Evolutionary conservation across 306 rosid species (phyloP).

Genomic region (Citrullus colocynthis): DNA sequence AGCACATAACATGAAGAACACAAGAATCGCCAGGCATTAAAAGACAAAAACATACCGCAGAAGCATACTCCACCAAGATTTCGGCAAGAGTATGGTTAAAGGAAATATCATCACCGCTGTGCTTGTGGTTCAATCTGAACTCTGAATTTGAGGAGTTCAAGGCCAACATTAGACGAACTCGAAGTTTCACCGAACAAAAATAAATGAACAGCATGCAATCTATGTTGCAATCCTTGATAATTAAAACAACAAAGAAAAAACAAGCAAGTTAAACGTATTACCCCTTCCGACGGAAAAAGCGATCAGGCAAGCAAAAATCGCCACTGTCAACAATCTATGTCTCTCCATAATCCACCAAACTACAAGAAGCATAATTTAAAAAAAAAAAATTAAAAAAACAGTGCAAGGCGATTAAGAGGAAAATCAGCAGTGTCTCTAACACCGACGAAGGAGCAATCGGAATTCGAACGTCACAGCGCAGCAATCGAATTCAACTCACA

Average conservation of each 20-base stretch:
- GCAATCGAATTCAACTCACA: background rate
- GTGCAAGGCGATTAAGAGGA: background rate
- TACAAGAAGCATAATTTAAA: background rate
- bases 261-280: background rate
- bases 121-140: background rate
- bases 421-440: background rate
- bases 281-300: constrained; percentile 12
- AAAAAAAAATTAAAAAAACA: background rate
- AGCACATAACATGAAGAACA: background rate
- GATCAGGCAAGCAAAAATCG: constrained; percentile 4
- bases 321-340: background rate
- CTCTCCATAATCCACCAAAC: constrained; percentile 1
- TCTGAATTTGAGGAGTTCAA: constrained; percentile 4
- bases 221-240: too few relatives aligned
- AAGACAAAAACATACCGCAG: constrained; percentile 5
- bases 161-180: background rate
- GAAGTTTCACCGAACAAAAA: background rate
- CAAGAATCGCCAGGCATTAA: background rate
- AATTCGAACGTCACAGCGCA: too few relatives aligned
- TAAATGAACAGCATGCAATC: background rate
- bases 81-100: constrained; percentile 9
- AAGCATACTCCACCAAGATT: constrained; percentile 14
- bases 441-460: background rate
- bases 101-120: background rate
- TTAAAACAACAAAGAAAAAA: background rate